Base-by-base conservation (phyloP, 179 eudicot species). In the Patellifolia procumbens region DNA sequence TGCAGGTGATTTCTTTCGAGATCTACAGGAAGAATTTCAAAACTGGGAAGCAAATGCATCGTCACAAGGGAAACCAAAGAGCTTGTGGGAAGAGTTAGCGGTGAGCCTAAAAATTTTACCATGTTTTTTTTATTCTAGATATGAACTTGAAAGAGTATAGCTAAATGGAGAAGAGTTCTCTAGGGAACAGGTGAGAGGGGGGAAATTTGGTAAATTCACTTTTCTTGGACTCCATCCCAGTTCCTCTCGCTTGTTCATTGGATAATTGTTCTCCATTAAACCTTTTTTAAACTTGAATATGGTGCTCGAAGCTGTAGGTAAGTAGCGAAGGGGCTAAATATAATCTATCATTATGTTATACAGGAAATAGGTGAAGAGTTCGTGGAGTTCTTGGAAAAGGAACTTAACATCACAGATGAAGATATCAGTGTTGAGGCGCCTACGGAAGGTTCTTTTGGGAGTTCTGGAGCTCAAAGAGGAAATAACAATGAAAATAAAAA, bases 311-410 rank as follows among this genome's bases (percentile, higher is more conserved):
- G 17, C 17, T 31, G 56, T 68, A 15, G 32, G 12, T 68, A 32
- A 7, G 45, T 28, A 31, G 26, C 45, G 8, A 6, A 11, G 34
- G 17, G 53, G 69, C 59, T 69, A 70, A 58, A 46, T 24, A n/a
- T 74, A 43, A 67, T 62, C 46, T 48, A 45, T 35, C 17, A 16
- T 20, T 43, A 59, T 51, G 13, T 12, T 24, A 55, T 43, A 49
- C 89, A 93, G 99, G 99, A 91, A 67, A 93, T 96, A 45, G 99
- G 98, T 42, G 98, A 93, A 86, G 99, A 96, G 71, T 91, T 96
- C 78, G 97, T 93, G 49, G 98, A 91, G 84, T 96, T 96, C 83
- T 82, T 96, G 67, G 99, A 96, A 86, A 96, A 96, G 79, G 99
- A 93, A 73, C 88, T 96, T 48, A 96, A 89, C 85, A 91, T 91